phyloP scores from a whole-genome alignment of 2,329 filamentous ascomycete genomes.

The Hypoxylon sp. region DNA sequence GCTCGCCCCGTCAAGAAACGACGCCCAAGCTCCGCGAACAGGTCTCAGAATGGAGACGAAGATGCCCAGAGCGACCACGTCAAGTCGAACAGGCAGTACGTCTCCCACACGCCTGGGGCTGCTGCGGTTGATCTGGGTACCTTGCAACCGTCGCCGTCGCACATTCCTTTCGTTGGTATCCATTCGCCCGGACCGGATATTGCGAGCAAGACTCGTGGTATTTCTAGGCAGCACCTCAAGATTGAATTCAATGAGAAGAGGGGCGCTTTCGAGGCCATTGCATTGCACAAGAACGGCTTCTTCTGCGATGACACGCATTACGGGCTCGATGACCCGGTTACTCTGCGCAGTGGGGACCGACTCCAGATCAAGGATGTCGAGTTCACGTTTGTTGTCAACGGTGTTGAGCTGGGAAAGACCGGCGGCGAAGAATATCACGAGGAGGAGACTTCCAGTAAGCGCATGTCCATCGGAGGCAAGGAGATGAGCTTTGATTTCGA shows the following conservation, averaged over 20 bases:
- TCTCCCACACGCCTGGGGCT: conserved; percentile 66
- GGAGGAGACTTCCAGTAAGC: conserved; percentile 57
- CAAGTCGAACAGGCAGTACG: conserved; percentile 66
- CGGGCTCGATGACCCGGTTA: conserved; percentile 58
- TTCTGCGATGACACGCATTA: conserved; percentile 70
- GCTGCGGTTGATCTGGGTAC: conserved; percentile 66
- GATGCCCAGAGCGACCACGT: conserved; percentile 52
- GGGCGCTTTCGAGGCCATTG: conserved; percentile 70
- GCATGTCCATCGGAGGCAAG: conserved; percentile 65
- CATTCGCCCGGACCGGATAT: conserved; percentile 72
- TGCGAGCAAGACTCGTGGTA: conserved; percentile 71
- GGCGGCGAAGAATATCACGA: conserved; percentile 65
- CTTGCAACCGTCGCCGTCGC: conserved; percentile 66
- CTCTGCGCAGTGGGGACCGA: conserved; percentile 69
- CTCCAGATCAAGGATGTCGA: conserved; percentile 76
- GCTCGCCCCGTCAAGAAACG: conserved; percentile 55
- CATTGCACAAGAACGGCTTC: conserved; percentile 71
- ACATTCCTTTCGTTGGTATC: conserved; percentile 73
- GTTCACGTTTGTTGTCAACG: conserved; percentile 74
- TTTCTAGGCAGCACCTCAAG: conserved; percentile 76
- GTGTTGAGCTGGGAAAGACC: conserved; percentile 63
- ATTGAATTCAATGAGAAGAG: conserved; percentile 73
- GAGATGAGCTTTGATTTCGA: conserved; percentile 80
- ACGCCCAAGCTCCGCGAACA: conserved; percentile 53
- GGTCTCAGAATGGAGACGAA: conserved; percentile 54